A percentile compares a stretch with the other conserved stretches of the same genome.
phyloP scores from a whole-genome alignment of 345 rosid genomes.

The Excoecaria cochinchinensis region DNA sequence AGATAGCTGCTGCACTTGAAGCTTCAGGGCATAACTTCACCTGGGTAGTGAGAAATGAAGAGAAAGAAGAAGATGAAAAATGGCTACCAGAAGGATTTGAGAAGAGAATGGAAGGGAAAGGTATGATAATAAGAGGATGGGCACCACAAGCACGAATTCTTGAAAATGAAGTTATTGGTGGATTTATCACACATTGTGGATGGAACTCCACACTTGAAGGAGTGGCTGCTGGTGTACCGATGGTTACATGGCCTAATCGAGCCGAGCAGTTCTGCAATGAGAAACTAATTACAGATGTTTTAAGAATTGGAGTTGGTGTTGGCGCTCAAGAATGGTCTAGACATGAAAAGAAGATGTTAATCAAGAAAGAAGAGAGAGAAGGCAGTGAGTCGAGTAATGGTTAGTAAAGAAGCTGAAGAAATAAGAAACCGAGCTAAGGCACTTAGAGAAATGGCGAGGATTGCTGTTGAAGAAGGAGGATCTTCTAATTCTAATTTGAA shows the following conservation, averaged over 20 bases:
- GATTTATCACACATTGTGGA: constrained; percentile 53
- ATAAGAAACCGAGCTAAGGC: constrained; percentile 25
- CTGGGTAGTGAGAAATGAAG: constrained; percentile 40
- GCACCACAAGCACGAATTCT: constrained; percentile 51
- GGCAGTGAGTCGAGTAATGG: constrained; percentile 25
- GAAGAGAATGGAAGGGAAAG: constrained; percentile 33
- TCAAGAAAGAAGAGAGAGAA: constrained; percentile 29
- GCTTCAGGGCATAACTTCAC: constrained; percentile 40
- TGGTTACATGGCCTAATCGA: constrained; percentile 48
- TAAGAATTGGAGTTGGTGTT: constrained; percentile 35
- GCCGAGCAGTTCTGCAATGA: constrained; percentile 54
- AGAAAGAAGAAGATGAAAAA: constrained; percentile 20
- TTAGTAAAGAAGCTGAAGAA: constrained; percentile 43
- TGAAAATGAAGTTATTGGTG: constrained; percentile 43
- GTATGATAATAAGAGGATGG: constrained; percentile 43
- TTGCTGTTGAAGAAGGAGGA: constrained; percentile 43
- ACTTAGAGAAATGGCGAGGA: constrained; percentile 35
- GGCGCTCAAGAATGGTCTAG: constrained; percentile 32
- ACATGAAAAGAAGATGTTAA: constrained; percentile 2
- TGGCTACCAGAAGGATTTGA: constrained; percentile 42
- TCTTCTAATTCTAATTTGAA: constrained; percentile 41
- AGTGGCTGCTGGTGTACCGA: constrained; percentile 40
- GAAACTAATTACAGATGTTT: constrained; percentile 38
- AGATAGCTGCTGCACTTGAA: constrained; percentile 46
- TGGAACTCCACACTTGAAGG: constrained; percentile 53